Percentiles rank a stretch among this genome's conserved stretches.
Evolutionary conservation across 495 filamentous ascomycete genomes (phyloP).

Genomic region (Sabuloglossum arenarium): DNA sequence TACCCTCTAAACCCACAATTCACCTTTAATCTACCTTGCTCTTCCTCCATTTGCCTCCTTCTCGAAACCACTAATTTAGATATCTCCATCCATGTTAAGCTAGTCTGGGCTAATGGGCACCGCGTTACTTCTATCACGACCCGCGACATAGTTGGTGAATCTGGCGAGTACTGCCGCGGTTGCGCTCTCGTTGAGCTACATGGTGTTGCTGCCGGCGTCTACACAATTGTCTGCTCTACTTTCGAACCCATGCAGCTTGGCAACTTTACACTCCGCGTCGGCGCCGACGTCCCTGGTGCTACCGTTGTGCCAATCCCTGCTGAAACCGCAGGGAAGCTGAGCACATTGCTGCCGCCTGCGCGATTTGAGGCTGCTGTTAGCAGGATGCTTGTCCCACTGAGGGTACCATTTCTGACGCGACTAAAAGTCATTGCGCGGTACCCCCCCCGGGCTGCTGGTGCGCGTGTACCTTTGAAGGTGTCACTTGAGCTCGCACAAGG

Average conservation of each 20-base stretch:
- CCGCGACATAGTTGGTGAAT: constrained; percentile 58
- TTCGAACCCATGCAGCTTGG: constrained; percentile 61
- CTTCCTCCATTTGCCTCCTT: constrained; percentile 43
- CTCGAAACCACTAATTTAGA: constrained; percentile 37
- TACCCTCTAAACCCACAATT: constrained; percentile 82
- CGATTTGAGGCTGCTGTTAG: constrained; percentile 28
- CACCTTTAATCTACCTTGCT: constrained; percentile 32
- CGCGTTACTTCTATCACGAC: constrained; percentile 44
- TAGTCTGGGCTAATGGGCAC: constrained; percentile 56
- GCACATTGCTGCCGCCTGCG: constrained; percentile 27
- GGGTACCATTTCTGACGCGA: constrained; percentile 31
- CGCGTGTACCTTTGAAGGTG: constrained; percentile 36
- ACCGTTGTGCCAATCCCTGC: constrained; percentile 31
- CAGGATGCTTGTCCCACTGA: constrained; percentile 30
- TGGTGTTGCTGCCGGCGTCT: constrained; percentile 40
- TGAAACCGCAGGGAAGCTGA: constrained; percentile 48
- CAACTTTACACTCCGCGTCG: constrained; percentile 53
- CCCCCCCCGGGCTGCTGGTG: constrained; percentile 13
- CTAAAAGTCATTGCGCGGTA: constrained; percentile 27
- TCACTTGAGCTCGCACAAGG: constrained; percentile 48
- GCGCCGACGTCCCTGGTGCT: constrained; percentile 29
- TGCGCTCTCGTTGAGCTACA: constrained; percentile 44
- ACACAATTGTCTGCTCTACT: constrained; percentile 75
- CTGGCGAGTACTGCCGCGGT: constrained; percentile 66
- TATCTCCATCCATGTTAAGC: constrained; percentile 61